Evolutionary conservation across 2,329 filamentous ascomycete genomes (phyloP).

Genomic region (Leptodontidium sp.): DNA sequence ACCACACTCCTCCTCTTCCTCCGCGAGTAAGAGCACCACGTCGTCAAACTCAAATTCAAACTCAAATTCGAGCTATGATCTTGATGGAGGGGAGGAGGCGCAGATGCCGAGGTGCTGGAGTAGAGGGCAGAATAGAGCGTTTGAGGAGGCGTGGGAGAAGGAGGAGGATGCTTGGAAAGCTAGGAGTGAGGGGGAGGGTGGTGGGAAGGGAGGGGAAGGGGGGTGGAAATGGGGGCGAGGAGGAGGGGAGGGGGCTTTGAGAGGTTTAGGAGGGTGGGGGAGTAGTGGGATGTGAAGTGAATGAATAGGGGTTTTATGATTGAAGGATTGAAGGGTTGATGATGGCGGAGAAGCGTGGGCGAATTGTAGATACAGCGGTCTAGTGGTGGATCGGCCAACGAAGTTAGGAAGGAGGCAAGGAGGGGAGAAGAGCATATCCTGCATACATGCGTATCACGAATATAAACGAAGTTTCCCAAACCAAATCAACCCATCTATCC

Average conservation of each 20-base stretch:
- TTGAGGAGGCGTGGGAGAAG: conserved; percentile 72
- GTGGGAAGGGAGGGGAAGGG: conserved; percentile 3
- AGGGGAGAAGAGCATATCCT: background rate
- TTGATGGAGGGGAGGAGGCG: conserved; percentile 61
- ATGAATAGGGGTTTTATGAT: background rate
- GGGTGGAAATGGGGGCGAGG: conserved; percentile 17
- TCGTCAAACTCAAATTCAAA: no score
- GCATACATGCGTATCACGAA: background rate
- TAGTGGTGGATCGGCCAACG: no score
- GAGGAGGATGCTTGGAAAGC: conserved; percentile 57
- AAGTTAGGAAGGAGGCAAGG: background rate
- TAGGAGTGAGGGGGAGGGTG: conserved; percentile 22
- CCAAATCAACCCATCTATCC: background rate
- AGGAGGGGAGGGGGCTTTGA: conserved; percentile 37
- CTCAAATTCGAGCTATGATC: conserved; percentile 58
- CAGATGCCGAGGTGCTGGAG: conserved; percentile 63
- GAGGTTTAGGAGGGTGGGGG: conserved; percentile 40
- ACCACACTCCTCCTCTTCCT: background rate
- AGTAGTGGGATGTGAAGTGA: conserved; percentile 44
- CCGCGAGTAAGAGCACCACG: background rate
- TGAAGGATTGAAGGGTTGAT: conserved; percentile 1
- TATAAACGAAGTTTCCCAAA: background rate
- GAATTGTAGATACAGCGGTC: conserved; percentile 11
- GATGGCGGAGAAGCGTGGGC: background rate
- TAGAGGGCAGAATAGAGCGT: conserved; percentile 73